These are phyloP conservation scores for Beauveria sp. DNA, from an alignment of 2,329 filamentous ascomycete species.

Conservation along the genomic window DNA sequence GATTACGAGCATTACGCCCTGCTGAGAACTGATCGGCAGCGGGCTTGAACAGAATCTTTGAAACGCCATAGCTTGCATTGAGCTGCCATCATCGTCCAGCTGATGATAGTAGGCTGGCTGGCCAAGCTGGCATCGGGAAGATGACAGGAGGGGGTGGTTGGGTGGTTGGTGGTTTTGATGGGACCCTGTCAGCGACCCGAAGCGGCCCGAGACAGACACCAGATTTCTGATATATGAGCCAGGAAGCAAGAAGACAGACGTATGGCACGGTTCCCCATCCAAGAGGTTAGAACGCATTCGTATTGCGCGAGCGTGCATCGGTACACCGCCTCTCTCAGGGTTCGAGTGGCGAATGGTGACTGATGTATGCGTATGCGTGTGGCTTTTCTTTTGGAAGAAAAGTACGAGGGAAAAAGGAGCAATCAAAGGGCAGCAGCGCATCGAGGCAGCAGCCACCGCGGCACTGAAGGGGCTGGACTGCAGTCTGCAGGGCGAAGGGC, in stretches of 20 bases:
- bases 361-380: background rate
- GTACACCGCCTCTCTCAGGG: slow-evolving; percentile 2
- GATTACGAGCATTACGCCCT: background rate
- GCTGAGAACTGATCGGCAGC: background rate
- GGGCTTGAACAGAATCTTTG: too few relatives aligned
- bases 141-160: background rate
- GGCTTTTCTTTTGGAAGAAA: background rate
- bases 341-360: background rate
- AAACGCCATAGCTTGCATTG: too few relatives aligned
- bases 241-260: background rate
- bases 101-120: background rate
- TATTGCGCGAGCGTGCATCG: background rate
- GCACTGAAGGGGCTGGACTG: background rate
- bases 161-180: background rate
- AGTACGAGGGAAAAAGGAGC: background rate
- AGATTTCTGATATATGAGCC: background rate
- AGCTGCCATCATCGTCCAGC: background rate
- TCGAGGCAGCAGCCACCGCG: background rate
- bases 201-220: background rate
- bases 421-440: slow-evolving; percentile 1
- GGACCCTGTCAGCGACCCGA: background rate
- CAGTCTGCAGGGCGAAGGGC: background rate
- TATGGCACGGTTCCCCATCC: too few relatives aligned
- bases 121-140: background rate
- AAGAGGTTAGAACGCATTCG: too few relatives aligned